phyloP scores from a whole-genome alignment of 345 rosid species.

The Punica granatum region DNA sequence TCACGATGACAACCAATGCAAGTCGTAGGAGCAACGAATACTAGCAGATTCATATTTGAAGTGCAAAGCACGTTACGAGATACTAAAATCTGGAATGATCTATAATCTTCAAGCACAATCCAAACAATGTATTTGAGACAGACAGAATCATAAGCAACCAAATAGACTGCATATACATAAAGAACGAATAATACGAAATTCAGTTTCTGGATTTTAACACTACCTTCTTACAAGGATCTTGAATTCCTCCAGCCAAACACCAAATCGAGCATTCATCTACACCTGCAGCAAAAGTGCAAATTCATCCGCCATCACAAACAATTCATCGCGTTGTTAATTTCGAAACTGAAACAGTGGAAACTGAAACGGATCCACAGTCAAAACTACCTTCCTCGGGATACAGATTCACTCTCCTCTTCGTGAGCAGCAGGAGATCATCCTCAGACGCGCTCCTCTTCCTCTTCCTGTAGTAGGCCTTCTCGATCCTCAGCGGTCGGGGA shows the following conservation, averaged over 20 bases:
- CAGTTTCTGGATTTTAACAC: neutral
- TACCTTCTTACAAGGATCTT: slow-evolving; percentile 24
- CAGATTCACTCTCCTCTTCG: slow-evolving; percentile 11
- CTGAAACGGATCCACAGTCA: neutral
- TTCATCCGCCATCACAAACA: neutral
- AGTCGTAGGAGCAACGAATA: neutral
- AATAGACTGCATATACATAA: neutral
- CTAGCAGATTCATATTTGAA: neutral
- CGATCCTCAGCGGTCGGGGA: neutral
- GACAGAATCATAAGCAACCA: neutral
- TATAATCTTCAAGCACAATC: neutral
- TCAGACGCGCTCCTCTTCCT: slow-evolving; percentile 2
- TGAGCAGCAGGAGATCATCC: slow-evolving; percentile 2
- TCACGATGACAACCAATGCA: neutral
- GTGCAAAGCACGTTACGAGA: neutral
- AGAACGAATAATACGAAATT: neutral
- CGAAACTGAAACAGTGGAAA: neutral
- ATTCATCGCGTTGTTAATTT: neutral
- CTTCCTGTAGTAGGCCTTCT: slow-evolving; percentile 6
- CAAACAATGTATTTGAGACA: neutral
- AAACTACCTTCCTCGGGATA: slow-evolving; percentile 3
- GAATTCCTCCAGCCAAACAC: slow-evolving; percentile 12
- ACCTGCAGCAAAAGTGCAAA: slow-evolving; percentile 4
- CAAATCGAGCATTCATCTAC: neutral
- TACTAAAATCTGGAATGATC: neutral